Evolutionary conservation across 192 early-diverging fungal genomes (phyloP).

Genomic region (Allomyces macrogynus): DNA sequence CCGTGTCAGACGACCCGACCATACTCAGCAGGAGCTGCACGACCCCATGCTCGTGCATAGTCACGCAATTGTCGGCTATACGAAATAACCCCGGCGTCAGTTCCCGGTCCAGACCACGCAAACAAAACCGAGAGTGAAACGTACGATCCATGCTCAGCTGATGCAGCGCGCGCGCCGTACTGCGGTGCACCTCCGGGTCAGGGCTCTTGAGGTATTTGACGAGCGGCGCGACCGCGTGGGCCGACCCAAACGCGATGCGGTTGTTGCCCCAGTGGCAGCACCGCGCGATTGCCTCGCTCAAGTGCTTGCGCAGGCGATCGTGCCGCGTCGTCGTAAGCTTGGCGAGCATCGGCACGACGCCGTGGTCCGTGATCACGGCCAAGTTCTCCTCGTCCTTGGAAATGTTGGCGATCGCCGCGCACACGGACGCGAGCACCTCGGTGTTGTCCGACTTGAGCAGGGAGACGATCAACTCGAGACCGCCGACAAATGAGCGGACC

Average conservation of each 20-base stretch:
- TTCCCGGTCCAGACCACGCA: too few relatives aligned
- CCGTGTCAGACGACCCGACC: constrained; percentile 33
- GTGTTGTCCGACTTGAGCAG: constrained; percentile 35
- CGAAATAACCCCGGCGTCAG: neutral
- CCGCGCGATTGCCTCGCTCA: constrained; percentile 36
- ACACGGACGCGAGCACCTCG: constrained; percentile 38
- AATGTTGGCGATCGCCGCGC: constrained; percentile 44
- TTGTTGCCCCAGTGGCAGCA: constrained; percentile 51
- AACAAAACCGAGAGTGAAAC: constrained; percentile 8
- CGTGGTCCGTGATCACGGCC: constrained; percentile 49
- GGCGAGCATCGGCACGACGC: constrained; percentile 42
- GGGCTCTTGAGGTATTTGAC: constrained; percentile 40
- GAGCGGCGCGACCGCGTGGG: constrained; percentile 33
- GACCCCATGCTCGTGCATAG: constrained; percentile 46
- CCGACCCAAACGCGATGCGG: constrained; percentile 37
- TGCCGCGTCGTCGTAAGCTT: constrained; percentile 36
- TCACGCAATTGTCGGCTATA: constrained; percentile 42
- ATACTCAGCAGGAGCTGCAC: constrained; percentile 40
- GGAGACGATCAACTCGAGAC: constrained; percentile 41
- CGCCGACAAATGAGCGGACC: constrained; percentile 47
- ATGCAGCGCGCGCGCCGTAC: constrained; percentile 37
- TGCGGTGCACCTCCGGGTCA: constrained; percentile 37
- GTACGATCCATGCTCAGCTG: constrained; percentile 46
- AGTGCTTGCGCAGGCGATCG: constrained; percentile 36
- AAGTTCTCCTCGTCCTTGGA: constrained; percentile 48